These are phyloP conservation scores for Fusarium vanettenii DNA, from an alignment of 2,329 filamentous ascomycete species.

Conservation along the genomic window DNA sequence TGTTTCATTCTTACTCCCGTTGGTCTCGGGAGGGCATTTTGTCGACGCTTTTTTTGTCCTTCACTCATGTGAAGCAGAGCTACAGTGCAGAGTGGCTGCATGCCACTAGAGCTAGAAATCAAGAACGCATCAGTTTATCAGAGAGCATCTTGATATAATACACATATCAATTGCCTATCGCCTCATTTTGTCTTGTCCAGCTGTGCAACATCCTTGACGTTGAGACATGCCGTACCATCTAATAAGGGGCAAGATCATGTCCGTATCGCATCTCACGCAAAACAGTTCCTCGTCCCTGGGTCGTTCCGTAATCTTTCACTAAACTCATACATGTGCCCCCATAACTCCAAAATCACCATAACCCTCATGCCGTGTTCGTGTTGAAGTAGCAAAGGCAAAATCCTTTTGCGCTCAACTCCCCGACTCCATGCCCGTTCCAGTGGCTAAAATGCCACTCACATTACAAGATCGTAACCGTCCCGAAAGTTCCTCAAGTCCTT, in stretches of 20 bases:
- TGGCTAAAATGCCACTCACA: conserved; percentile 12
- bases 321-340: background rate
- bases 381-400: background rate
- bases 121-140: conserved; percentile 4
- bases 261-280: background rate
- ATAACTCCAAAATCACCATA: conserved; percentile 3
- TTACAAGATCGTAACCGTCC: background rate
- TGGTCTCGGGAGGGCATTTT: conserved; percentile 21
- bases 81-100: background rate
- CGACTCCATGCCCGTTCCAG: conserved; percentile 9
- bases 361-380: background rate
- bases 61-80: background rate
- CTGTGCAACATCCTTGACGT: background rate
- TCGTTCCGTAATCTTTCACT: background rate
- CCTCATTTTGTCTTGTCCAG: background rate
- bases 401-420: background rate
- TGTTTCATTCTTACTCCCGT: conserved; percentile 34
- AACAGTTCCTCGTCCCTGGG: background rate
- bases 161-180: background rate
- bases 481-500: background rate
- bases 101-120: background rate
- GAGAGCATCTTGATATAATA: background rate
- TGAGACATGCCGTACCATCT: background rate
- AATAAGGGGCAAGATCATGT: background rate
- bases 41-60: conserved; percentile 16